These are phyloP conservation scores for Pisolithus thermaeus DNA, from an alignment of 1,284 basidiomycete species.

Conservation along the genomic window DNA sequence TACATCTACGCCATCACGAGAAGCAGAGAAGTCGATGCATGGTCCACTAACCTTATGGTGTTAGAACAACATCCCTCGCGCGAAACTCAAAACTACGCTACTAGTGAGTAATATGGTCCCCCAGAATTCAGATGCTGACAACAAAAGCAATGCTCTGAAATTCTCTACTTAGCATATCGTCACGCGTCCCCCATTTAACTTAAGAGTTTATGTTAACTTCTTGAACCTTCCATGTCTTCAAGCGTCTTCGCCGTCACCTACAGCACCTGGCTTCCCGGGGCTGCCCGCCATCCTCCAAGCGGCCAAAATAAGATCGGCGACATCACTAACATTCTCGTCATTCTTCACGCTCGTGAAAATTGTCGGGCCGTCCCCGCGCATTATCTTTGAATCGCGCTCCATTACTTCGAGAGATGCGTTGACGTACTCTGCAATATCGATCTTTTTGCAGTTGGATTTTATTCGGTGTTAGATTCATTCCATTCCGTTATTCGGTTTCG, in stretches of 20 bases:
- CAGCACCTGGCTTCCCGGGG: slow-evolving; percentile 53
- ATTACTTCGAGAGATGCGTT: slow-evolving; percentile 93
- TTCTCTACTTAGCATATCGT: no score
- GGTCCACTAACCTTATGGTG: no score
- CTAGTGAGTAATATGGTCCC: no score
- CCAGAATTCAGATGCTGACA: no score
- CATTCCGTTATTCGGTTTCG: background rate
- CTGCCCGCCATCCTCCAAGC: slow-evolving; percentile 81
- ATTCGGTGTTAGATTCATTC: background rate
- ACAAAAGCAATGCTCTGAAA: no score
- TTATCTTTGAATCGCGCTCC: slow-evolving; percentile 87
- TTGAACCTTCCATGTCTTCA: background rate
- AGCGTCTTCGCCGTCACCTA: slow-evolving; percentile 31
- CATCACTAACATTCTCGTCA: slow-evolving; percentile 75
- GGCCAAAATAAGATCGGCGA: slow-evolving; percentile 77
- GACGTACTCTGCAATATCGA: slow-evolving; percentile 89
- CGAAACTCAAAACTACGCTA: no score
- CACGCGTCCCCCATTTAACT: background rate
- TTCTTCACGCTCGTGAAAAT: slow-evolving; percentile 87
- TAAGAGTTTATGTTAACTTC: background rate
- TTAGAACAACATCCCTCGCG: no score
- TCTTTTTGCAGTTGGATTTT: slow-evolving; percentile 40
- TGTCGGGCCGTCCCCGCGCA: slow-evolving; percentile 94
- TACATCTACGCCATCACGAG: no score
- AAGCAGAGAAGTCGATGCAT: no score